Evolutionary conservation across 2,329 filamentous ascomycete genomes (phyloP).

Genomic region (Juglanconis juglandina): DNA sequence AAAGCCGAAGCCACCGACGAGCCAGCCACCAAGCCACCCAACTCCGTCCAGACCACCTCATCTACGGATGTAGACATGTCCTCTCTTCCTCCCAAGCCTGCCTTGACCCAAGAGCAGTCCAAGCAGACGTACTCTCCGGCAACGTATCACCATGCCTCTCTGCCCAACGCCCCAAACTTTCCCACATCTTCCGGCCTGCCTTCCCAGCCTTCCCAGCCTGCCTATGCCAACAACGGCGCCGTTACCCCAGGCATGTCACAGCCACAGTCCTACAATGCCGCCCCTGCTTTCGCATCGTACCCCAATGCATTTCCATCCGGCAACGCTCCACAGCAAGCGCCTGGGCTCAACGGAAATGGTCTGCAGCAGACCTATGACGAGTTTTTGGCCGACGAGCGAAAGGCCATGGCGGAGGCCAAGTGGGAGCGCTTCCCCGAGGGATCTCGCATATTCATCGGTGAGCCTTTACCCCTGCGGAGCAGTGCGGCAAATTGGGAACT

Average conservation of each 20-base stretch:
- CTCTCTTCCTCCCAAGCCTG: slow-evolving; percentile 29
- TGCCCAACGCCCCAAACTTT: slow-evolving; percentile 16
- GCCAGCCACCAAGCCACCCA: slow-evolving; percentile 18
- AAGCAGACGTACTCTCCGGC: slow-evolving; percentile 17
- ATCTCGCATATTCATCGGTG: slow-evolving; percentile 79
- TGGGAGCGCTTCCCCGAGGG: slow-evolving; percentile 79
- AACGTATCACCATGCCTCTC: slow-evolving; percentile 18
- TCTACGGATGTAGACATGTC: slow-evolving; percentile 23
- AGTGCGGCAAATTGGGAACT: neutral
- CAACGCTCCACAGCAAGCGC: slow-evolving; percentile 10
- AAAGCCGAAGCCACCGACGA: slow-evolving; percentile 23
- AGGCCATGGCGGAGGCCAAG: slow-evolving; percentile 72
- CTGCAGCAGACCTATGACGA: slow-evolving; percentile 66
- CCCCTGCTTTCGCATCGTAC: slow-evolving; percentile 16
- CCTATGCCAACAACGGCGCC: slow-evolving; percentile 9
- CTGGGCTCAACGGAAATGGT: slow-evolving; percentile 9
- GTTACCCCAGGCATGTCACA: slow-evolving; percentile 12
- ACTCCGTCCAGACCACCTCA: slow-evolving; percentile 11
- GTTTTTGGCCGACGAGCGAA: slow-evolving; percentile 69
- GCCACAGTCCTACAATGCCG: slow-evolving; percentile 10
- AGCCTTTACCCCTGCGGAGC: slow-evolving; percentile 26
- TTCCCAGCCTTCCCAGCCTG: slow-evolving; percentile 8
- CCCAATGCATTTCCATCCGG: slow-evolving; percentile 17
- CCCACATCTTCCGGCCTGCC: slow-evolving; percentile 10
- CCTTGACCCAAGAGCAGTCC: slow-evolving; percentile 23